phyloP scores from a whole-genome alignment of 2,329 filamentous ascomycete genomes.

The Lizonia empirigonia region DNA sequence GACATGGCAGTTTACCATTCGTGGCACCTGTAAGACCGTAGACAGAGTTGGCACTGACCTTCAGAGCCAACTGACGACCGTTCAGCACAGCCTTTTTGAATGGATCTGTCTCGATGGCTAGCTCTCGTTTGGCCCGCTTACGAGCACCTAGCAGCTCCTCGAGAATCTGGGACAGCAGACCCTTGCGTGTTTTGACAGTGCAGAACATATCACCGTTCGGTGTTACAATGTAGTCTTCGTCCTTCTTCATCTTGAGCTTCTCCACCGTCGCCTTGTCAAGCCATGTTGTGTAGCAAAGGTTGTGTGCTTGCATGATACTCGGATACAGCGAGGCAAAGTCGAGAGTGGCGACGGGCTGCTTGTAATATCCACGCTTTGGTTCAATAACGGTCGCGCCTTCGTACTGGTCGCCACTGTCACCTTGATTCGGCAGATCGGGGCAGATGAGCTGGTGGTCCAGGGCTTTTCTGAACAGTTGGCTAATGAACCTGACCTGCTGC shows the following conservation, averaged over 20 bases:
- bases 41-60: conserved; percentile 96
- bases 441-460: conserved; percentile 92
- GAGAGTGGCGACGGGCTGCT: conserved; percentile 91
- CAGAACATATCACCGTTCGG: conserved; percentile 94
- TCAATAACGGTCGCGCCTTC: conserved; percentile 98
- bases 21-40: conserved; percentile 97
- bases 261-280: conserved; percentile 79
- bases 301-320: conserved; percentile 98
- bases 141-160: conserved; percentile 89
- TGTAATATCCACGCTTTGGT: conserved; percentile 89
- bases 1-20: conserved; percentile 91
- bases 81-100: conserved; percentile 99
- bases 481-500: conserved; percentile 97
- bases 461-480: conserved; percentile 94
- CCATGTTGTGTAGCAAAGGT: conserved; percentile 95
- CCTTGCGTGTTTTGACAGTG: conserved; percentile 86
- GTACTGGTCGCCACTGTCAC: conserved; percentile 79
- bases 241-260: conserved; percentile 76
- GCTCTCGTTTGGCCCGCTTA: conserved; percentile 91
- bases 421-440: conserved; percentile 77
- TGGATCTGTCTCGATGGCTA: conserved; percentile 85
- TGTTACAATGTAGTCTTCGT: conserved; percentile 95
- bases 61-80: conserved; percentile 93
- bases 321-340: conserved; percentile 99
- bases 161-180: conserved; percentile 90